Conservation (phyloP, 306 rosid genomes). For the Coriaria nepalensis region DNA sequence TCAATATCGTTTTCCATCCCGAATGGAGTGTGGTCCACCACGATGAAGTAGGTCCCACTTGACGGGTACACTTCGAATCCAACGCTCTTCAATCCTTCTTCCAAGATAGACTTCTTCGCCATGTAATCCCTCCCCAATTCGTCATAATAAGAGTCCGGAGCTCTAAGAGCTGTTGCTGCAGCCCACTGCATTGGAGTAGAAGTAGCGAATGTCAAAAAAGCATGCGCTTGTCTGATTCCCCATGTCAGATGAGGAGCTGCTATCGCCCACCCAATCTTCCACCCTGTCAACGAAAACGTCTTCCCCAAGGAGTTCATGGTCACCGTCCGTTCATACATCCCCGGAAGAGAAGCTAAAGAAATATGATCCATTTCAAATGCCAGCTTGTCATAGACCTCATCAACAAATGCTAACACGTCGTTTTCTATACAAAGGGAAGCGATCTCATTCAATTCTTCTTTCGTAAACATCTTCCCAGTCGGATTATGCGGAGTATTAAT, state of each 20-base stretch:
- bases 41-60: conserved; percentile 78
- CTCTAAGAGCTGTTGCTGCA: conserved; percentile 77
- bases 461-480: conserved; percentile 77
- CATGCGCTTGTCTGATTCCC: conserved; percentile 67
- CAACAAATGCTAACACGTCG: conserved; percentile 64
- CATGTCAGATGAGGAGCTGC: conserved; percentile 76
- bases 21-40: conserved; percentile 91
- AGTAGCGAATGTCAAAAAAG: conserved; percentile 68
- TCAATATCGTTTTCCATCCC: conserved; percentile 69
- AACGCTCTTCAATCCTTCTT: conserved; percentile 65
- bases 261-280: conserved; percentile 91
- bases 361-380: conserved; percentile 89
- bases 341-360: conserved; percentile 70
- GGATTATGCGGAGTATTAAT: conserved; percentile 80
- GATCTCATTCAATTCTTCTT: conserved; percentile 48
- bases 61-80: conserved; percentile 85
- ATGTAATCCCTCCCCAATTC: conserved; percentile 67
- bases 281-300: conserved; percentile 85
- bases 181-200: conserved; percentile 90
- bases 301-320: conserved; percentile 83
- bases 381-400: conserved; percentile 84
- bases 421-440: conserved; percentile 85
- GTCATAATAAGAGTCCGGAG: conserved; percentile 64
- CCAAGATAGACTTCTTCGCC: conserved; percentile 69
- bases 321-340: conserved; percentile 79